Evolutionary conservation across 1,284 basidiomycete species (phyloP), one percentile per base, ranked within the genome.

Genomic region (Ustilago curta): DNA sequence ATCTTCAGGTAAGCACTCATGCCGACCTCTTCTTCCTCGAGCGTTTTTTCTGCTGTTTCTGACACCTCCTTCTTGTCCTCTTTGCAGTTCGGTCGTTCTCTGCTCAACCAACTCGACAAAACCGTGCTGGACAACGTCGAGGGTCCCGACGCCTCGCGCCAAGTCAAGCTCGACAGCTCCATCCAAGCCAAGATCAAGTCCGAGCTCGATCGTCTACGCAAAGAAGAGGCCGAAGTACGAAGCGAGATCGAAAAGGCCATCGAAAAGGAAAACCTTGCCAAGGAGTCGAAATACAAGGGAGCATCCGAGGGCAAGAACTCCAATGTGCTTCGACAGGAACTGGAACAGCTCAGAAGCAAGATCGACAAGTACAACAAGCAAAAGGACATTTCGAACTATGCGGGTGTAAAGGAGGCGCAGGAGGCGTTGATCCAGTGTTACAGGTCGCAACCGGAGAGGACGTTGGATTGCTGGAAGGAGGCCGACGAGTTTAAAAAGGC

Each of bases 391-490:
- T 84, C 85, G 9, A 89, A 89, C 58, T 88, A 89, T 61, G 88
- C 89, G 2, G 88, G 87, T 43, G 88, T 92, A 14, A 89, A 89
- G 80, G 86, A 87, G 31, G 87, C 87, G 40, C 87, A 89, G 37
- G 88, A 90, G 69, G 89, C 88, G 23, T 87, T 94, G 32, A 87
- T 90, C 5, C 86, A 88, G 47, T 94, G 93, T 84, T 94, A 93
- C 86, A 88, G 85, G 93, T 91, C 87, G 68, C 88, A 93, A 79
- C 83, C 87, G 6, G 85, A 86, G 0, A 89, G 87, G 6, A 87
- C 92, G 23, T 85, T 94, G 44, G 89, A 93, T 74, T 94, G 93
- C 85, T 92, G 90, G 91, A 88, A 87, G 68, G 89, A 93, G 80
- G 91, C 93, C 5, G 85, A 86, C n/a, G 88, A 87, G 21, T 94